These are phyloP conservation scores for Cytospora piceae DNA, from an alignment of 2,329 filamentous ascomycete genomes.

Conservation along the genomic window DNA sequence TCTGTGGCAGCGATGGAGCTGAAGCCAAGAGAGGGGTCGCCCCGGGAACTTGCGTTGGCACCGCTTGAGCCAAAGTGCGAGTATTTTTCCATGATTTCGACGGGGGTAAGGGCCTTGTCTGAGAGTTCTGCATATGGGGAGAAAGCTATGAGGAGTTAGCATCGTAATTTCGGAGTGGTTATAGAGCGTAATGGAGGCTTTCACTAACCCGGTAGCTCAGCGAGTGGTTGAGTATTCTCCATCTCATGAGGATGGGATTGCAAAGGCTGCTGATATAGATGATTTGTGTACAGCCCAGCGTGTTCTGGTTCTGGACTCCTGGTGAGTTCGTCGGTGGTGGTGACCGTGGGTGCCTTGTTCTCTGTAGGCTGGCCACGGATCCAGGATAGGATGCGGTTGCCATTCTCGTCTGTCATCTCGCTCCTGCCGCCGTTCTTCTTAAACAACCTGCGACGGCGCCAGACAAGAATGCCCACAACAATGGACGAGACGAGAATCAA, in stretches of 20 bases:
- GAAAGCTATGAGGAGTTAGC: conserved; percentile 42
- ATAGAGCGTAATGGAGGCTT: neutral
- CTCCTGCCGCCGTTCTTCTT: conserved; percentile 42
- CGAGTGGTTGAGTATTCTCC: conserved; percentile 47
- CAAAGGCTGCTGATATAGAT: conserved; percentile 14
- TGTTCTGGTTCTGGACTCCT: conserved; percentile 42
- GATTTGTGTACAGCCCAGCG: conserved; percentile 28
- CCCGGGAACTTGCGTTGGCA: conserved; percentile 35
- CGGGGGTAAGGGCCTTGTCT: conserved; percentile 45
- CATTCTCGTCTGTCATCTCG: conserved; percentile 50
- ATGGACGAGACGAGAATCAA: conserved; percentile 58
- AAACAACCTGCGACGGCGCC: conserved; percentile 52
- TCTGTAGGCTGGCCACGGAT: conserved; percentile 49
- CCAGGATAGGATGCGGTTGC: conserved; percentile 56
- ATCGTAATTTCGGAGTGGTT: neutral
- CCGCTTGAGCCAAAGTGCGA: conserved; percentile 36
- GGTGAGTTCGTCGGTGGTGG: conserved; percentile 49
- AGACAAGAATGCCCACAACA: conserved; percentile 56
- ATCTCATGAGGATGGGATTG: conserved; percentile 43
- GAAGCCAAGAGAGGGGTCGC: conserved; percentile 38
- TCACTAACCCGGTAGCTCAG: conserved; percentile 52
- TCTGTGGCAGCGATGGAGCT: conserved; percentile 37
- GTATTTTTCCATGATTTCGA: conserved; percentile 46
- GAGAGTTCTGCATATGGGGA: conserved; percentile 51
- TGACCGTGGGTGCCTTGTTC: conserved; percentile 50